Evolutionary conservation across 2,329 filamentous ascomycete species (phyloP), one percentile per base, ranked within the genome.

Genomic region (Cryphonectria radicalis): DNA sequence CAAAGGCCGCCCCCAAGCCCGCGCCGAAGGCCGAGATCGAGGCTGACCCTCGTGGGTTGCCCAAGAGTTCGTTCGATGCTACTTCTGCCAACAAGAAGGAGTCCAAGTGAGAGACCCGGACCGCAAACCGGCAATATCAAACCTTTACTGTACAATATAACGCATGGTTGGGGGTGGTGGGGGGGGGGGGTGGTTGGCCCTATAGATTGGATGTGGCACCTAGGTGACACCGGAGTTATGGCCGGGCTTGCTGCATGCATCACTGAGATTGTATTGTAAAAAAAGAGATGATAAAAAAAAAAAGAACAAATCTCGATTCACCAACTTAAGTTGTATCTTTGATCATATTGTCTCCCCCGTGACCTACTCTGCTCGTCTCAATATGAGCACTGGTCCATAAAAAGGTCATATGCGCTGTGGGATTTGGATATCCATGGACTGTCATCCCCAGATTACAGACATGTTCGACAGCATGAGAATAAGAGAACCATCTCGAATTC

Each of bases 51-150:
- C 66, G 63, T 22, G 71, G 64, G 19, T 37, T 75, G 6, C 78
- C 79, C 3, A 77, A 74, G 71, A 73, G 74, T 67, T 77, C 77
- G 1, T 74, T 75, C 19, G 80, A 81, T 63, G 79, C 79, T 43
- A 81, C 80, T 1, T 74, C 71, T 25, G 79, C 78, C 32, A 81
- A 81, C 74, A 70, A 74, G n/a, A 72, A 70, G 53, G 57, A 46
- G 50, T 73, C 66, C 3, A 67, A 67, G 59, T 69, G 69, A 28
- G 59, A 13, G 13, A 28, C 8, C 11, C 55, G 22, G n/a, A 22
- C 8, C 6, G 22, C 6, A 28, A 19, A 3, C 22, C 8, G 14
- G 14, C 35, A 22, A 10, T 42, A 69, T 63, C n/a, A 74, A 76
- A 62, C 1, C 72, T 74, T 25, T 75, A 76, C 74, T 74, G 32